These are phyloP conservation scores for Plasmodium inui DNA, from an alignment of 169 alveolate genomes.

Conservation along the genomic window DNA sequence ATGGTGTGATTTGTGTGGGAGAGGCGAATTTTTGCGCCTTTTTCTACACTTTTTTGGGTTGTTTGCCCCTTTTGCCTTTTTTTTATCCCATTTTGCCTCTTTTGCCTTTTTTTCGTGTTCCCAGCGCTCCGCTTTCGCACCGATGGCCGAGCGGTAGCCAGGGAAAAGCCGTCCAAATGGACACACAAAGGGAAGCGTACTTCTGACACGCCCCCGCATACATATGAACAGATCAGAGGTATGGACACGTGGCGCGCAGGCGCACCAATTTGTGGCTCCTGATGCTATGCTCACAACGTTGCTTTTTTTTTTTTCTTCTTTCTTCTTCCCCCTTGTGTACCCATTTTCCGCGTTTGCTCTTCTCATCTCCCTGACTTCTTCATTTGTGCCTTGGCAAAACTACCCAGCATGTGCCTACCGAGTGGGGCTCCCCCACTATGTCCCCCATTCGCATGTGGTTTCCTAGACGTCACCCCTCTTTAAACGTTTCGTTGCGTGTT, in stretches of 20 bases:
- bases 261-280: neutral
- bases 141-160: neutral
- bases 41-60: neutral
- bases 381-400: neutral
- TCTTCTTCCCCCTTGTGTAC: neutral
- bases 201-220: neutral
- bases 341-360: neutral
- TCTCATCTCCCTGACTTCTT: neutral
- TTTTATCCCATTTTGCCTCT: neutral
- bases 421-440: neutral
- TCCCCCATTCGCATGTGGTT: neutral
- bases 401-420: neutral
- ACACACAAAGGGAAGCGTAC: neutral
- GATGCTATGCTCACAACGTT: neutral
- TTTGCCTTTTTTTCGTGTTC: neutral
- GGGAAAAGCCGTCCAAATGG: neutral
- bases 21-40: neutral
- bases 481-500: neutral
- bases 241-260: neutral
- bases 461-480: neutral
- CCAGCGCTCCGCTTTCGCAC: neutral
- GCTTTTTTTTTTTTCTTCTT: neutral
- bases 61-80: no score
- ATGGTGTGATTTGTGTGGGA: slow-evolving; percentile 5
- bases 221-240: neutral